These are phyloP conservation scores for Chaetomium globosum DNA, from an alignment of 2,329 filamentous ascomycete genomes.

Conservation along the genomic window DNA sequence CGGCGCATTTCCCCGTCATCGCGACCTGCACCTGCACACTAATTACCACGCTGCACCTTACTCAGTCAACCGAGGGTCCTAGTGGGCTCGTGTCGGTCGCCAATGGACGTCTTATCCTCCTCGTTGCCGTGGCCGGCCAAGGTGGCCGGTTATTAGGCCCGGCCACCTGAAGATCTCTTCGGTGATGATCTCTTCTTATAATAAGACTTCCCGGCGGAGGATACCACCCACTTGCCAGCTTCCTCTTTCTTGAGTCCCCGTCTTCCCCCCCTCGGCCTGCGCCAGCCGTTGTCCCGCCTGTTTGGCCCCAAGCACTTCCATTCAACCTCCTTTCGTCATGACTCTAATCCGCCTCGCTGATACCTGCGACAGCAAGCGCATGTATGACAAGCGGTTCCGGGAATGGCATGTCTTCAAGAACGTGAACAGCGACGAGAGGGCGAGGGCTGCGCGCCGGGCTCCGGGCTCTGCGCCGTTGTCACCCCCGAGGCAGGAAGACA, in stretches of 20 bases:
- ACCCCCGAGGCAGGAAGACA: conserved; percentile 6
- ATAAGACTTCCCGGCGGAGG: background rate
- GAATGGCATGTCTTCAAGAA: conserved; percentile 39
- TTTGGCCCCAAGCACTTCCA: background rate
- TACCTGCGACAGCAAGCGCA: conserved; percentile 36
- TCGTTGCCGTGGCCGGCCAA: background rate
- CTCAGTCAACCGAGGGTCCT: conserved; percentile 7
- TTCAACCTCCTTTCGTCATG: conserved; percentile 24
- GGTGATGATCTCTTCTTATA: background rate
- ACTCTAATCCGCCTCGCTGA: conserved; percentile 35
- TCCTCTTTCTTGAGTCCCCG: background rate
- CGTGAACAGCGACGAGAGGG: conserved; percentile 35
- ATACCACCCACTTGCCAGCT: conserved; percentile 1
- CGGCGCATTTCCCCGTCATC: conserved; percentile 6
- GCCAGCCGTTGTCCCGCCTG: background rate
- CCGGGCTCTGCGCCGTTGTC: conserved; percentile 16
- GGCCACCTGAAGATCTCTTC: conserved; percentile 1
- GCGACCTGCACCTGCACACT: conserved; percentile 13
- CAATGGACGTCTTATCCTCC: background rate
- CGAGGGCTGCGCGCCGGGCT: conserved; percentile 26
- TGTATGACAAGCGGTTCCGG: conserved; percentile 39
- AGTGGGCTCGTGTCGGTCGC: conserved; percentile 7
- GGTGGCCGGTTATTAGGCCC: conserved; percentile 4
- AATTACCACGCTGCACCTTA: conserved; percentile 12
- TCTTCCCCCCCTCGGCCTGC: background rate